phyloP scores from a whole-genome alignment of 129 eudicot genomes.

The Pseudognaphalium luteoalbum region DNA sequence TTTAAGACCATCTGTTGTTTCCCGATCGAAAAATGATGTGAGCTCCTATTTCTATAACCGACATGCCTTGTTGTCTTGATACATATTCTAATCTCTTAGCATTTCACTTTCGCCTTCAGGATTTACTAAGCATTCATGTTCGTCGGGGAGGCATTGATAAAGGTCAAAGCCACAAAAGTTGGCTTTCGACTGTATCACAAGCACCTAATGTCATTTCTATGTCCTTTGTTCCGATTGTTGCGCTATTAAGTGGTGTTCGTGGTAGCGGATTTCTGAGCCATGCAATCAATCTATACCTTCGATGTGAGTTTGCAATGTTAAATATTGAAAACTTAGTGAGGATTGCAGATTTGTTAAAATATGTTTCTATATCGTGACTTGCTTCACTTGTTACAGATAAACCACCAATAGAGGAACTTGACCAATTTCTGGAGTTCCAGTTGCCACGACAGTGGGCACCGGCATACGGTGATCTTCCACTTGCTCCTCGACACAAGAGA shows the following conservation, averaged over 20 bases:
- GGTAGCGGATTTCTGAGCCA: constrained; percentile 96
- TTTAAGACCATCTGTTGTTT: constrained; percentile 62
- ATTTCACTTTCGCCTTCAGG: constrained; percentile 47
- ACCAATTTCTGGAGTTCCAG: constrained; percentile 89
- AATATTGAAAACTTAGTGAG: neutral
- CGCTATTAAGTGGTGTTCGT: constrained; percentile 80
- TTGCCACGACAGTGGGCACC: constrained; percentile 99
- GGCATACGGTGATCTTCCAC: constrained; percentile 86
- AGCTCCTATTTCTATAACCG: constrained; percentile 28
- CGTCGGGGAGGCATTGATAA: constrained; percentile 86
- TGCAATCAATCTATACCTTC: constrained; percentile 87
- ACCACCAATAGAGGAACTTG: constrained; percentile 90
- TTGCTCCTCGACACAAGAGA: constrained; percentile 74
- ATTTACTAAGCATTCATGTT: constrained; percentile 69
- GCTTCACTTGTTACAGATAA: constrained; percentile 55
- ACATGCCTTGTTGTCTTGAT: neutral
- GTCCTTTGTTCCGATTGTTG: constrained; percentile 88
- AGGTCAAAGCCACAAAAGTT: constrained; percentile 78
- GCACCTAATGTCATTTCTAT: constrained; percentile 84
- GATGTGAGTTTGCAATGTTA: constrained; percentile 65
- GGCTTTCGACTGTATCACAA: constrained; percentile 94
- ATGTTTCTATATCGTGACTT: constrained; percentile 9
- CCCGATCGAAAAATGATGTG: constrained; percentile 78
- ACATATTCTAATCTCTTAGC: constrained; percentile 4
- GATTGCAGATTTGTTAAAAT: neutral